phyloP scores from a whole-genome alignment of 805 yeast species.

The Kuraishia piskuri region DNA sequence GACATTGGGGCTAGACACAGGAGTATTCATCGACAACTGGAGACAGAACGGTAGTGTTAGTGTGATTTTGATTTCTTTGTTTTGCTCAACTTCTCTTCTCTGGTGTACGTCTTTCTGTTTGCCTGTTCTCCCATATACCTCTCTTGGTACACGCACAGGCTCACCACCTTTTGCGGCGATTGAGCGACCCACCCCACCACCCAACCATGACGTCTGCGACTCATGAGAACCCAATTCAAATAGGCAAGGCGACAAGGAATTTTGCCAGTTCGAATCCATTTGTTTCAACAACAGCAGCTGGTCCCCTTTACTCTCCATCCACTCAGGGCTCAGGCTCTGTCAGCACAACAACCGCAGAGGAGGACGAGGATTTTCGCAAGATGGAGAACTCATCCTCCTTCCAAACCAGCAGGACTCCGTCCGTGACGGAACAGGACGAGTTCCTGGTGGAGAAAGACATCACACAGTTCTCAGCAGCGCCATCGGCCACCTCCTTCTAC shows the following conservation, averaged over 20 bases:
- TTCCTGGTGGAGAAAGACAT: not conserved
- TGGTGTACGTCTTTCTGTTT: no score
- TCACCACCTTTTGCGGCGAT: not conserved
- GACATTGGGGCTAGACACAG: not conserved
- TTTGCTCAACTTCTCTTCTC: no score
- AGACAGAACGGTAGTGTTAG: no score
- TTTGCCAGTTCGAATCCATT: not conserved
- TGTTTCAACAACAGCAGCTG: not conserved
- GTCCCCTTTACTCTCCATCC: constrained; percentile 9
- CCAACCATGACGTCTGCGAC: not conserved
- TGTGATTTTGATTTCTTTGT: no score
- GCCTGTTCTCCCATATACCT: no score
- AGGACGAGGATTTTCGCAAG: constrained; percentile 25
- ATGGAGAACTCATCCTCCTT: constrained; percentile 26
- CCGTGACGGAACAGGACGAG: constrained; percentile 8
- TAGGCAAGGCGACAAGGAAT: not conserved
- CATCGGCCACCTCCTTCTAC: constrained; percentile 9
- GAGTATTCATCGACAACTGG: no score
- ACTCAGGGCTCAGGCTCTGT: constrained; percentile 20
- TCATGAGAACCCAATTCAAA: not conserved
- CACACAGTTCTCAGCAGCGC: not conserved
- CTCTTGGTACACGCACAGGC: no score
- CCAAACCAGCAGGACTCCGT: constrained; percentile 26
- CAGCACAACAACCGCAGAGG: constrained; percentile 5
- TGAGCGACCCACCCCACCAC: not conserved